phyloP scores from a whole-genome alignment of 768 basidiomycete species.

The Tubosaeta brunneosetosa region DNA sequence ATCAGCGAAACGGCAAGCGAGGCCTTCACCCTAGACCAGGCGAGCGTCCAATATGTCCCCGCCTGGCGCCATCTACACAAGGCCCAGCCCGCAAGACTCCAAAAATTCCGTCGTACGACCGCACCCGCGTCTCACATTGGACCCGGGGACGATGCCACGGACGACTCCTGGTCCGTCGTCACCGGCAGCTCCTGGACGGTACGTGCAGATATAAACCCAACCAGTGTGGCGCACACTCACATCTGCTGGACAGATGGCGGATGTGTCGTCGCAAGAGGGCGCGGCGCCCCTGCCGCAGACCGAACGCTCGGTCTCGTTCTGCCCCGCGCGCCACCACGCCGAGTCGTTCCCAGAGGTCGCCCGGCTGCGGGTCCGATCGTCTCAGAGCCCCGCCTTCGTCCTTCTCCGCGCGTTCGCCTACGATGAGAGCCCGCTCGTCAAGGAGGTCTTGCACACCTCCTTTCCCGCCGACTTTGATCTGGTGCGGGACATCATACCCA shows the following conservation, averaged over 20 bases:
- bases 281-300: neutral
- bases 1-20: conserved; percentile 25
- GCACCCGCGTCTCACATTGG: neutral
- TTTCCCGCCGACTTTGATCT: conserved; percentile 15
- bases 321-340: conserved; percentile 16
- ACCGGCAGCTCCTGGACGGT: conserved; percentile 15
- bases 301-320: conserved; percentile 19
- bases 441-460: conserved; percentile 28
- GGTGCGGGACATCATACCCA: conserved; percentile 28
- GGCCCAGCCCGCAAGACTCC: conserved; percentile 10
- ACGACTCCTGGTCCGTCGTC: conserved; percentile 6
- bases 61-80: conserved; percentile 5
- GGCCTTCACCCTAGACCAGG: conserved; percentile 1
- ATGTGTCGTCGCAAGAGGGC: neutral
- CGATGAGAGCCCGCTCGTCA: conserved; percentile 19
- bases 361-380: conserved; percentile 20
- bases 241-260: conserved; percentile 6
- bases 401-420: conserved; percentile 20
- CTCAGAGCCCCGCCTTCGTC: conserved; percentile 16
- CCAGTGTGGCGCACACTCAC: neutral
- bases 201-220: neutral
- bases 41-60: conserved; percentile 1
- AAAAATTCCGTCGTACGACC: conserved; percentile 15
- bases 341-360: conserved; percentile 32
- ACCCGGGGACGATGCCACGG: neutral